phyloP scores from a whole-genome alignment of 257 asterid species.

The Plantago ovata region DNA sequence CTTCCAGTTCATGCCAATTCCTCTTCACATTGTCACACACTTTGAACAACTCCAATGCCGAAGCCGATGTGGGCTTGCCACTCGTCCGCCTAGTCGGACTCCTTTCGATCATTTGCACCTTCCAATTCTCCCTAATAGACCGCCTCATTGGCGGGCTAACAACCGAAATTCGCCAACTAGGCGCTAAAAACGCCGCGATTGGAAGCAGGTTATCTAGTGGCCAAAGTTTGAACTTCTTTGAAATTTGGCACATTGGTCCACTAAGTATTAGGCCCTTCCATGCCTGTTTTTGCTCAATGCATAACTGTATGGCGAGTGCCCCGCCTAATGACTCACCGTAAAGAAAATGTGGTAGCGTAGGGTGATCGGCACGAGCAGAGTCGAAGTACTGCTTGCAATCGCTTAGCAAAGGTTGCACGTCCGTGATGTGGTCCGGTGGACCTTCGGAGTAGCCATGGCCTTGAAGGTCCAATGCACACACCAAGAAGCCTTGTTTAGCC shows the following conservation, averaged over 20 bases:
- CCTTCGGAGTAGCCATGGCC: conserved; percentile 86
- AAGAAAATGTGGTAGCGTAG: conserved; percentile 53
- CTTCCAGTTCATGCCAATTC: conserved; percentile 40
- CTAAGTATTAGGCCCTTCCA: conserved; percentile 75
- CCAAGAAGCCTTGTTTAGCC: conserved; percentile 67
- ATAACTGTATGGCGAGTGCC: conserved; percentile 47
- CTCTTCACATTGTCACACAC: conserved; percentile 45
- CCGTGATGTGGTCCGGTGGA: conserved; percentile 47
- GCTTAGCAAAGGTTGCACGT: conserved; percentile 36
- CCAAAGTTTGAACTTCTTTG: conserved; percentile 68
- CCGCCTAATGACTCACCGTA: conserved; percentile 88
- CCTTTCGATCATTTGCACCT: conserved; percentile 42
- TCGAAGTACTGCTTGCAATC: conserved; percentile 60
- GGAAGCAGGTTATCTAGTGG: conserved; percentile 75
- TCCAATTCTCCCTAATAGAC: conserved; percentile 59
- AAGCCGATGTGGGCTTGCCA: conserved; percentile 57
- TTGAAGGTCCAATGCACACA: conserved; percentile 63
- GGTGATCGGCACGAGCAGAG: conserved; percentile 31
- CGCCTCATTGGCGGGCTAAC: conserved; percentile 43
- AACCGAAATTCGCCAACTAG: conserved; percentile 54
- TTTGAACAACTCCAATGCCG: conserved; percentile 54
- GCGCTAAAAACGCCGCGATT: conserved; percentile 52
- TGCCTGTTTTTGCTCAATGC: conserved; percentile 42
- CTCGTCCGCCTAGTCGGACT: conserved; percentile 50
- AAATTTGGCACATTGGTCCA: conserved; percentile 75